Conservation (phyloP, 2,329 filamentous ascomycete species). For the Clathrospora elynae region DNA sequence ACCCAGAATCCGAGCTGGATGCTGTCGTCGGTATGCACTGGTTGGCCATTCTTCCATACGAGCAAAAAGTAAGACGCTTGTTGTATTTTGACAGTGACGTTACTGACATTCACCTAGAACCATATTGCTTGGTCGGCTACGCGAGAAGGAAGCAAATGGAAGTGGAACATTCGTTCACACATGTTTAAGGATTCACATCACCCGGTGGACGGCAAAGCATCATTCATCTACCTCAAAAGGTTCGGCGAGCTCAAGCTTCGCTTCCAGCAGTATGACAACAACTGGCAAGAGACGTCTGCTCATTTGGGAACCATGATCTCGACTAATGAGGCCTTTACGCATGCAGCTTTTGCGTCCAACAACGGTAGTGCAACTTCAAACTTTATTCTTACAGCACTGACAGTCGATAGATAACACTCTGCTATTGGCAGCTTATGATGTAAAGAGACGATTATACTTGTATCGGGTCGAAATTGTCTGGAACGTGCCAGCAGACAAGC, state of each 20-base stretch:
- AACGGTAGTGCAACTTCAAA: slow-evolving; percentile 62
- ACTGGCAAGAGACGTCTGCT: slow-evolving; percentile 72
- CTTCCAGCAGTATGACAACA: slow-evolving; percentile 74
- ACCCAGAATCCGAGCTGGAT: slow-evolving; percentile 74
- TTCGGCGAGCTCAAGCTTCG: slow-evolving; percentile 75
- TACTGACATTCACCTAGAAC: slow-evolving; percentile 31
- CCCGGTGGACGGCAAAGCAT: slow-evolving; percentile 71
- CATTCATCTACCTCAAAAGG: slow-evolving; percentile 76
- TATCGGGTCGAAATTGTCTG: slow-evolving; percentile 77
- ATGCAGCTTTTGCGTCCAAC: slow-evolving; percentile 61
- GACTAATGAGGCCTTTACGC: slow-evolving; percentile 55
- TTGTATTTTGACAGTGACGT: neutral
- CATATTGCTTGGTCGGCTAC: slow-evolving; percentile 49
- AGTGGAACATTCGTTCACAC: slow-evolving; percentile 69
- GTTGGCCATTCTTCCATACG: slow-evolving; percentile 61
- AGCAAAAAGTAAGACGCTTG: slow-evolving; percentile 40
- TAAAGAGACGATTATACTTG: slow-evolving; percentile 73
- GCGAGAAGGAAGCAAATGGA: slow-evolving; percentile 60
- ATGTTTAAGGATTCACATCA: slow-evolving; percentile 74
- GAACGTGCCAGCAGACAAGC: slow-evolving; percentile 65
- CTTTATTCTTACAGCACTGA: slow-evolving; percentile 5
- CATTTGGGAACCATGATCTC: slow-evolving; percentile 75
- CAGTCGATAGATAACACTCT: slow-evolving; percentile 53
- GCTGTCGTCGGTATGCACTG: slow-evolving; percentile 85
- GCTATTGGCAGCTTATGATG: slow-evolving; percentile 69